These are phyloP conservation scores for Hyphochytrium catenoides DNA, from an alignment of 352 stramenopile genomes.

Conservation along the genomic window DNA sequence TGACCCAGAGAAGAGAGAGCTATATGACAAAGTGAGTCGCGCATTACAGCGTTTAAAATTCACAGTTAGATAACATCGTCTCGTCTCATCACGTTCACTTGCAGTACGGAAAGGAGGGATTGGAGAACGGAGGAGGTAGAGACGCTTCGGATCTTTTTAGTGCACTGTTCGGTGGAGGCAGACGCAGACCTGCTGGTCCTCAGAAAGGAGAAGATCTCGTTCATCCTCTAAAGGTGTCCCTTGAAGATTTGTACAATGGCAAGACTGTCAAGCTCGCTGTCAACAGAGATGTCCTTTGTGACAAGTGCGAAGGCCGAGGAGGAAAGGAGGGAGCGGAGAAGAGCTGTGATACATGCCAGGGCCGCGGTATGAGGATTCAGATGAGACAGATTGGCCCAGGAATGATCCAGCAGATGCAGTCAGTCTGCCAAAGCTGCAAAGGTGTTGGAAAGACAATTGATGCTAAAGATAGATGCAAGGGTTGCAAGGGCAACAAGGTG, in stretches of 20 bases:
- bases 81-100: conserved; percentile 19
- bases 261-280: conserved; percentile 95
- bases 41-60: conserved; percentile 9
- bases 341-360: conserved; percentile 78
- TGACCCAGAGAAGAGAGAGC: conserved; percentile 65
- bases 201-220: conserved; percentile 86
- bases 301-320: conserved; percentile 52
- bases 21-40: conserved; percentile 54
- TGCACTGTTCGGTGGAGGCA: conserved; percentile 18
- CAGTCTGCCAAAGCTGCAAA: conserved; percentile 71
- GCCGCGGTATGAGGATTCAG: conserved; percentile 79
- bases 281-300: conserved; percentile 77
- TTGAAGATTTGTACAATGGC: conserved; percentile 98
- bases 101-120: conserved; percentile 92
- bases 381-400: conserved; percentile 87
- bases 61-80: conserved; percentile 4
- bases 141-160: conserved; percentile 15
- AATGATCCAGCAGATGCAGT: conserved; percentile 96
- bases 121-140: conserved; percentile 63
- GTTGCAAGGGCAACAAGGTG: conserved; percentile 77
- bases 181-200: conserved; percentile 39
- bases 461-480: conserved; percentile 75
- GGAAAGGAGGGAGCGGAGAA: conserved; percentile 79
- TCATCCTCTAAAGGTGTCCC: conserved; percentile 81
- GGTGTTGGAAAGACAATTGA: conserved; percentile 81